Evolutionary conservation across 1,139 yeast species (phyloP), one percentile per base, ranked within the genome.

Genomic region (Lodderomyces theae): DNA sequence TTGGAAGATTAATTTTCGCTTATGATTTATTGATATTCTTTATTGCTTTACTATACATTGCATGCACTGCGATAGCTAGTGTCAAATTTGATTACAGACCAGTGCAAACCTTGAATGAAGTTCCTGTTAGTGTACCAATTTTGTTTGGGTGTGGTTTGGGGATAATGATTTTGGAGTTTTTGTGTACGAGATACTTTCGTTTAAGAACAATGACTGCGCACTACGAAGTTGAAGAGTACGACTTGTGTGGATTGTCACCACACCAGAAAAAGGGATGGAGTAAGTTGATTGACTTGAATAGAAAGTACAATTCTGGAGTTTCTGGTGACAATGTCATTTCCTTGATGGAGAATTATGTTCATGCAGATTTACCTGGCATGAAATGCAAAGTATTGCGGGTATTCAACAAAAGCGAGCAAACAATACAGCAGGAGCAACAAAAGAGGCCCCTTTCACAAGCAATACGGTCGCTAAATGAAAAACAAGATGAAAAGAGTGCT

Each of bases 181-280:
- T 42, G 10, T 50, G 55, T 22, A 43, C 55, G 2, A 42, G 52
- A 39, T 46, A 45, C 35, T 45, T 49, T 35, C 36, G 54, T 32
- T 34, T 42, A 3, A 38, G 53, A 34, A 42, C 48, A 21, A 41
- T 51, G 11, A 51, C 46, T 4, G 45, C 51, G 15, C 35, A 36
- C 8, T 51, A 66, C 31, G 43, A 46, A 34, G 73, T 68, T 6
- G 71, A 69, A 45, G 60, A 51, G 39, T 52, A 65, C 28, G 66
- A 69, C 46, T 51, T 69, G 16, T 37, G 47, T 7, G 38, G 45
- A 12, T 51, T 68, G 26, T 56, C 59, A 9, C 48, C 46, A 11
- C 54, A 55, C 15, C 70, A 69, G 46, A 53, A 63, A 34, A 51
- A 54, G 10, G 73, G 70, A 3, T 69, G 64, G 58, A 65, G 72